phyloP scores from a whole-genome alignment of 2,329 filamentous ascomycete genomes.

The Exophiala calicioides region DNA sequence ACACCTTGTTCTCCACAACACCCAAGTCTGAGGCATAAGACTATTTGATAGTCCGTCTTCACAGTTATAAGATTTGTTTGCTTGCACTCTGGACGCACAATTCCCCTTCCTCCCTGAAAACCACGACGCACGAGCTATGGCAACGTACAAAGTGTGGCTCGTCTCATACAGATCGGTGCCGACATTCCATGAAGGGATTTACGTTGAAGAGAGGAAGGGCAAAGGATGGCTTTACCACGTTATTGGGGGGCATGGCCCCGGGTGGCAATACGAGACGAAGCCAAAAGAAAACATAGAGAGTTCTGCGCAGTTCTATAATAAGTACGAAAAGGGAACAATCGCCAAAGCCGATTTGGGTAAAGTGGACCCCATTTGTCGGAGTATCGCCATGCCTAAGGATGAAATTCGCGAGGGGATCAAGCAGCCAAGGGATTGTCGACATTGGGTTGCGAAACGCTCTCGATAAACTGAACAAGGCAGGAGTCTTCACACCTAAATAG shows the following conservation, averaged over 20 bases:
- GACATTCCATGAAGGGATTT: slow-evolving; percentile 4
- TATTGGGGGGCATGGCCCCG: background rate
- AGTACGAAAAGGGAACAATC: background rate
- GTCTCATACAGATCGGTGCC: slow-evolving; percentile 4
- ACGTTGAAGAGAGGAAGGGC: background rate
- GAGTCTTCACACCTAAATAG: background rate
- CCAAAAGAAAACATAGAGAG: background rate
- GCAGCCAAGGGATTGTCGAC: slow-evolving; percentile 3
- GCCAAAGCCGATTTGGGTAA: background rate
- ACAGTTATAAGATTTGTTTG: no score
- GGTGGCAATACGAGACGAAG: slow-evolving; percentile 3
- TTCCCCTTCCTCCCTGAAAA: no score
- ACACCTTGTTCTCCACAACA: no score
- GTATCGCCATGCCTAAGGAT: slow-evolving; percentile 1
- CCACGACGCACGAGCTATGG: no score
- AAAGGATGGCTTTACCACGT: slow-evolving; percentile 9
- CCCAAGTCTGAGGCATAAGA: no score
- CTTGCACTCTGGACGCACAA: no score
- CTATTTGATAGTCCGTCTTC: no score
- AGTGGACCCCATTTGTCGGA: slow-evolving; percentile 7
- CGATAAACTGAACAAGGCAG: background rate
- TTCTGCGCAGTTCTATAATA: slow-evolving; percentile 1
- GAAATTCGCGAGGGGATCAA: background rate
- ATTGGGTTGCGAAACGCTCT: slow-evolving; percentile 5
- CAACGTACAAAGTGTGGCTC: slow-evolving; percentile 5